phyloP scores from a whole-genome alignment of 352 stramenopile genomes.

The Globisporangium echinulatum region DNA sequence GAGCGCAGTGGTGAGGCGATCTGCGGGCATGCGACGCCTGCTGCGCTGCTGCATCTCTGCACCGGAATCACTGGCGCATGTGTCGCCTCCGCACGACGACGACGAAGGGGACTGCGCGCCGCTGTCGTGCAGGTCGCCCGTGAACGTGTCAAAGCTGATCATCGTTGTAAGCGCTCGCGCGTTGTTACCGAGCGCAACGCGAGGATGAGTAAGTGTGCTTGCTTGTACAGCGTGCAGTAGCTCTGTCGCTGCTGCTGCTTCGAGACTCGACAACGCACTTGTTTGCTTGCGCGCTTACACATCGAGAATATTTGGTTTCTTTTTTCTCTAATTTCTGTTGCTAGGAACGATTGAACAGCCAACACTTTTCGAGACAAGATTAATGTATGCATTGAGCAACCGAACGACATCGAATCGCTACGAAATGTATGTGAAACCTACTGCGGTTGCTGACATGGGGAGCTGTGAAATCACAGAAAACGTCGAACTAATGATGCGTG shows the following conservation, averaged over 20 bases:
- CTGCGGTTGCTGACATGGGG: too few relatives aligned
- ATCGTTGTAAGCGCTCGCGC: conserved; percentile 18
- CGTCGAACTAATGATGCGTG: too few relatives aligned
- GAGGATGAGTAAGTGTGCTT: background rate
- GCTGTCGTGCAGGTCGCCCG: conserved; percentile 14
- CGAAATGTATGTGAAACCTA: too few relatives aligned
- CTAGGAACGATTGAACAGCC: too few relatives aligned
- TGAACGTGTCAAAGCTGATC: conserved; percentile 81
- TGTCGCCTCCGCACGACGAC: conserved; percentile 4
- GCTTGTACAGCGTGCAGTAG: background rate
- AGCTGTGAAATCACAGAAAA: too few relatives aligned
- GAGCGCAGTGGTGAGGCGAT: conserved; percentile 4
- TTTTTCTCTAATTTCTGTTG: too few relatives aligned
- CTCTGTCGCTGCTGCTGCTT: background rate
- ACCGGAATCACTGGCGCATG: conserved; percentile 12
- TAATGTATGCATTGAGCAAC: too few relatives aligned
- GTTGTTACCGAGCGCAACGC: background rate
- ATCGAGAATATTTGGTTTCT: too few relatives aligned
- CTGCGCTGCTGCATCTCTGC: conserved; percentile 14
- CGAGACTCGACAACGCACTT: too few relatives aligned
- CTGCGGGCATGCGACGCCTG: background rate
- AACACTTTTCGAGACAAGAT: too few relatives aligned
- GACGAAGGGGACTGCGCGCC: background rate
- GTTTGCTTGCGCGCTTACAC: too few relatives aligned
- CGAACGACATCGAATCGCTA: too few relatives aligned